A percentile compares a stretch with the other conserved stretches of the same genome.
Evolutionary conservation across 306 rosid species (phyloP).

Genomic region (Cyclanthera cordifolia): DNA sequence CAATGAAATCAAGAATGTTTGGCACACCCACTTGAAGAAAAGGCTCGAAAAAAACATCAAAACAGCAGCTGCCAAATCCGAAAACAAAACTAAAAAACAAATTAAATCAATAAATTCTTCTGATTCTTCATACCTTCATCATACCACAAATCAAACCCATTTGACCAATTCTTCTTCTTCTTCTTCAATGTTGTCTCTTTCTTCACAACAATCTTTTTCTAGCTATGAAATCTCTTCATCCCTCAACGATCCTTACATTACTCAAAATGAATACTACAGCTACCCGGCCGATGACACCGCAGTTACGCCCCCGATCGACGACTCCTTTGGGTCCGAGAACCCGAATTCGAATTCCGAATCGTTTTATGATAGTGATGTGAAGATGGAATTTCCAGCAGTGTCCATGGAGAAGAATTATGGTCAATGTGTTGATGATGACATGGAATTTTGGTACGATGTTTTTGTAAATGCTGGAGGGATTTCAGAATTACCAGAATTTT

Average conservation of each 20-base stretch:
- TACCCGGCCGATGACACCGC: conserved; percentile 31
- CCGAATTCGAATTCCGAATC: background rate
- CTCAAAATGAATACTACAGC: conserved; percentile 4
- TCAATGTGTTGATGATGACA: conserved; percentile 36
- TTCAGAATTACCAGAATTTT: conserved; percentile 39
- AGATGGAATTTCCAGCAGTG: conserved; percentile 19
- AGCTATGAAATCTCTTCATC: conserved; percentile 8
- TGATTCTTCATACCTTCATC: conserved; percentile 9
- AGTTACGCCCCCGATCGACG: conserved; percentile 21
- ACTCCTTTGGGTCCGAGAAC: conserved; percentile 9
- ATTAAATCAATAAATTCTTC: conserved; percentile 24
- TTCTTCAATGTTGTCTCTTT: background rate
- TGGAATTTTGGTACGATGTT: conserved; percentile 85
- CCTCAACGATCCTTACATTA: background rate
- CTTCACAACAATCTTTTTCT: conserved; percentile 12
- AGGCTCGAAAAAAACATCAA: conserved; percentile 20
- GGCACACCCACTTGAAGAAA: conserved; percentile 98
- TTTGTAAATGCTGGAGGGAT: conserved; percentile 33
- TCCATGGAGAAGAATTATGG: conserved; percentile 10
- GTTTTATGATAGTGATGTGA: conserved; percentile 11
- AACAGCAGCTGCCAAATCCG: conserved; percentile 8
- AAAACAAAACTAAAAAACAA: conserved; percentile 32
- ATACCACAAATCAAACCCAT: background rate
- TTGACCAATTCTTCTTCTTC: background rate
- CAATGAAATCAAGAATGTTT: conserved; percentile 87